Evolutionary conservation across 1,284 basidiomycete genomes (phyloP).

Genomic region (Moesziomyces aphidis): DNA sequence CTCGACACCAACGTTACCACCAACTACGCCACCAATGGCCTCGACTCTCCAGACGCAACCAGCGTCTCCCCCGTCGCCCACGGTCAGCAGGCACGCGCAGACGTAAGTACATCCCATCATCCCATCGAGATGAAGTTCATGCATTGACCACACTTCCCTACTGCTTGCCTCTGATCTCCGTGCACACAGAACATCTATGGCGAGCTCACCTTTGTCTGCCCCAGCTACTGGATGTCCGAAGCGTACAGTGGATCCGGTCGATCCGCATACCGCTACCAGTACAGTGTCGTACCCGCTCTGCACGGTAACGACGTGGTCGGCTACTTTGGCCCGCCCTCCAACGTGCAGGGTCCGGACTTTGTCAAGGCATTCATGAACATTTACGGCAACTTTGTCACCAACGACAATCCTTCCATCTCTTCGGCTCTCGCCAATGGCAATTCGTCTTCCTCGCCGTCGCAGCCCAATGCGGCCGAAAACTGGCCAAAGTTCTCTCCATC

Average conservation of each 20-base stretch:
- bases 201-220: conserved; percentile 42
- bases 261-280: conserved; percentile 30
- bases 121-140: not conserved
- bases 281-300: conserved; percentile 30
- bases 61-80: conserved; percentile 21
- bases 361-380: conserved; percentile 38
- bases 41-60: conserved; percentile 21
- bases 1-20: conserved; percentile 14
- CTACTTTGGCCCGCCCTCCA: conserved; percentile 29
- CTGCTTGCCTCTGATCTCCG: not conserved
- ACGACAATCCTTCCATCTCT: conserved; percentile 25
- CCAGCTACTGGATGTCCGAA: conserved; percentile 42
- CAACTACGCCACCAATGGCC: conserved; percentile 27
- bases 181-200: conserved; percentile 28
- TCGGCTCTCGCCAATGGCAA: conserved; percentile 13
- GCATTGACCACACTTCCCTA: not conserved
- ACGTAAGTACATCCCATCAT: conserved; percentile 6
- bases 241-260: conserved; percentile 35
- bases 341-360: conserved; percentile 16
- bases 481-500: conserved; percentile 25
- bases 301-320: conserved; percentile 33
- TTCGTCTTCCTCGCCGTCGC: not conserved
- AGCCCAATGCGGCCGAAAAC: conserved; percentile 15
- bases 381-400: conserved; percentile 37
- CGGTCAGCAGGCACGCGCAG: conserved; percentile 31